Evolutionary conservation across 2,329 filamentous ascomycete species (phyloP), one percentile per base, ranked within the genome.

Genomic region (Raffaelea arxii): DNA sequence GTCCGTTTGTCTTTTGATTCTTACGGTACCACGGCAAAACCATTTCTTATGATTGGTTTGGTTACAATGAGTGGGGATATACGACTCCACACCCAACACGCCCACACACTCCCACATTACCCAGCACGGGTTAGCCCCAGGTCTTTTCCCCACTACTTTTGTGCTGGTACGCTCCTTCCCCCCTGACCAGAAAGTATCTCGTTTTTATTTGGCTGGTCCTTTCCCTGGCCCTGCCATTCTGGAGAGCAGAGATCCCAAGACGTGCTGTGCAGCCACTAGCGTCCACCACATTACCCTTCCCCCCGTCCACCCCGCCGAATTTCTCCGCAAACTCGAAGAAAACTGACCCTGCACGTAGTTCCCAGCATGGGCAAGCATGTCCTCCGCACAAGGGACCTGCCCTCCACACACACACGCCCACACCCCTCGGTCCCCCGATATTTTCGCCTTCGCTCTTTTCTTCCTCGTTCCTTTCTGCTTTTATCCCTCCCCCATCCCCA

Each of bases 401-500:
- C 43, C 32, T 44, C 43, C 43, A 19, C 38, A 46, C 39, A 21
- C 44, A 22, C 45, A 38, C 40, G 12, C n/a, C 30, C 30, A 37
- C 21, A 21, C 25, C 30, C 38, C 46, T 30, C 16, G 19, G 21
- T 39, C 23, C 23, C 41, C 46, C 32, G 18, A 38, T 12, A 43
- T 46, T 43, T 23, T 37, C 23, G 44, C 22, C 27, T 6, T 44
- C 36, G 47, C 38, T 45, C 42, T 42, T 51, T 44, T 43, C 43
- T 36, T 12, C 6, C 21, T 7, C 11, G 36, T 37, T 38, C 39
- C 6, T 30, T 46, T 21, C 43, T 30, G 24, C 46, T n/a, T 52
- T 52, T 50, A 50, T 40, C 49, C 45, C 46, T 44, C 32, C 42
- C 45, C 32, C 49, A 51, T 53, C 51, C 46, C 51, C 51, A 53